phyloP scores from a whole-genome alignment of 441 rosid species.

The Geranium incanum region DNA sequence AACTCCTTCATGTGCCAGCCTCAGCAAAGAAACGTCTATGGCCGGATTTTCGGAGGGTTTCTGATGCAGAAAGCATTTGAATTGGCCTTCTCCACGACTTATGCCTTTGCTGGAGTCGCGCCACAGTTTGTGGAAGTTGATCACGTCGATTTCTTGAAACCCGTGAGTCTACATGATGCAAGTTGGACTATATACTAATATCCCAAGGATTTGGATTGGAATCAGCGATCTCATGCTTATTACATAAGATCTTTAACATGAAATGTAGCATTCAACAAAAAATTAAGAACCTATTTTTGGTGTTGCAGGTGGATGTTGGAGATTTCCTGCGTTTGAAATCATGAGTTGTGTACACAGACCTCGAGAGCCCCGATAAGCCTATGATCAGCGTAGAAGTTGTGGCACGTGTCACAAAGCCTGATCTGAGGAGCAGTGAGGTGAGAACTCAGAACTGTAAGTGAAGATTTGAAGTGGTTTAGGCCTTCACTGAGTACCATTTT shows the following conservation, averaged over 20 bases:
- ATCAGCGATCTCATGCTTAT: background rate
- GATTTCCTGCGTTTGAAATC: constrained; percentile 72
- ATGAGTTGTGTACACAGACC: constrained; percentile 22
- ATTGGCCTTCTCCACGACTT: constrained; percentile 77
- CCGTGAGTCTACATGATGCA: constrained; percentile 36
- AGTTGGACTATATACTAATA: too few species aligned
- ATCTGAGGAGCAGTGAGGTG: constrained; percentile 25
- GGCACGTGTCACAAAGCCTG: constrained; percentile 22
- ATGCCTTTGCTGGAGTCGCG: constrained; percentile 67
- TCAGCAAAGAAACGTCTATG: constrained; percentile 73
- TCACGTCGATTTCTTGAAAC: constrained; percentile 76
- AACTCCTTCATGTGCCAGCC: constrained; percentile 72
- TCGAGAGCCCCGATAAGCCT: constrained; percentile 18
- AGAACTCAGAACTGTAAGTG: background rate
- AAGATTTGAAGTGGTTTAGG: too few species aligned
- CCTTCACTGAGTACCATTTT: too few species aligned
- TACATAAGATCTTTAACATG: too few species aligned
- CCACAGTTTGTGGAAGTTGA: constrained; percentile 79
- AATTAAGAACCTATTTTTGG: background rate
- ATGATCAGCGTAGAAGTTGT: constrained; percentile 25
- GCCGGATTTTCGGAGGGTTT: constrained; percentile 72
- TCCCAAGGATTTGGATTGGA: too few species aligned
- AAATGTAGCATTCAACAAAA: background rate
- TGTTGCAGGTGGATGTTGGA: constrained; percentile 69
- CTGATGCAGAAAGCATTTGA: constrained; percentile 78